Conservation (phyloP, 2,329 filamentous ascomycete species). For the Exophiala viscosa region DNA sequence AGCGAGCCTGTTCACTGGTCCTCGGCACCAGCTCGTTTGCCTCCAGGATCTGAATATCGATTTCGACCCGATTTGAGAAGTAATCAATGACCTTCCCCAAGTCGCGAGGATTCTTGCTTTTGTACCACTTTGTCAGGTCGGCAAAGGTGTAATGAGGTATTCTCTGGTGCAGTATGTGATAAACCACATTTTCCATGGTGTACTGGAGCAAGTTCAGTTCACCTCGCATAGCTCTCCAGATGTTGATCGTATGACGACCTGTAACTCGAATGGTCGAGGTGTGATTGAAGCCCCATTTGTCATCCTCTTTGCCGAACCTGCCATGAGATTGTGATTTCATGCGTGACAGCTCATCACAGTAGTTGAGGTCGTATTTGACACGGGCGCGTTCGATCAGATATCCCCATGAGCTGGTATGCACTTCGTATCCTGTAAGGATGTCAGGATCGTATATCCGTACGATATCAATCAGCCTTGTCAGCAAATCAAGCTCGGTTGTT, state of each 20-base stretch:
- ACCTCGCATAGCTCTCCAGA: slow-evolving; percentile 93
- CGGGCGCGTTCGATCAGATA: slow-evolving; percentile 88
- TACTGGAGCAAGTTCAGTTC: slow-evolving; percentile 91
- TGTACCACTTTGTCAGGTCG: slow-evolving; percentile 79
- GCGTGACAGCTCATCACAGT: slow-evolving; percentile 86
- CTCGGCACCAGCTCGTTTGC: slow-evolving; percentile 82
- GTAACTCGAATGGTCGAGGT: slow-evolving; percentile 91
- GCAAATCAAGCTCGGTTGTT: slow-evolving; percentile 73
- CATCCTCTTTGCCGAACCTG: slow-evolving; percentile 77
- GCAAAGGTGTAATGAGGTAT: slow-evolving; percentile 82
- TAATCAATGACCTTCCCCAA: slow-evolving; percentile 73
- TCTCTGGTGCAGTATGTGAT: slow-evolving; percentile 80
- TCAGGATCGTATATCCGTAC: slow-evolving; percentile 84
- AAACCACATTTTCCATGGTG: slow-evolving; percentile 92
- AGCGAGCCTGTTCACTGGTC: slow-evolving; percentile 88
- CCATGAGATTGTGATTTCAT: slow-evolving; percentile 81
- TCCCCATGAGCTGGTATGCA: slow-evolving; percentile 91
- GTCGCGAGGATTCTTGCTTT: slow-evolving; percentile 63
- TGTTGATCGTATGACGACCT: slow-evolving; percentile 91
- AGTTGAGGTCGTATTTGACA: slow-evolving; percentile 79
- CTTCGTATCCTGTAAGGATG: slow-evolving; percentile 89
- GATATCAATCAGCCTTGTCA: slow-evolving; percentile 81
- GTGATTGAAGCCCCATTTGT: slow-evolving; percentile 90
- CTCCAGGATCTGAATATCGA: slow-evolving; percentile 88
- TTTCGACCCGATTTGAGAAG: slow-evolving; percentile 68